Conservation (phyloP, 192 early-diverging fungal species). For the Blastocladiella britannica region DNA sequence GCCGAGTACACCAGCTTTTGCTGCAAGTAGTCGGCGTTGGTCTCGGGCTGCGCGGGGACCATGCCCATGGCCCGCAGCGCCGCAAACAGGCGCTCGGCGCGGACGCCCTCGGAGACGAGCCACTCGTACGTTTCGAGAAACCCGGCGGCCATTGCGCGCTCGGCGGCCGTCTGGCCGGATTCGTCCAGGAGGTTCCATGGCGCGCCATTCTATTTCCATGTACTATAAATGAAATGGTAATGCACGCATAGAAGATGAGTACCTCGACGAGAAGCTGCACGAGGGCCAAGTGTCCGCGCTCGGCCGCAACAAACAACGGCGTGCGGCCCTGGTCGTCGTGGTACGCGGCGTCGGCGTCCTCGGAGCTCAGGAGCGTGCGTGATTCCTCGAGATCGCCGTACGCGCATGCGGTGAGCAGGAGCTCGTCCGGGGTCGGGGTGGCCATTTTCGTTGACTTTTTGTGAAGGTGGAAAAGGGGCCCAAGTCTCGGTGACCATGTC, state of each 20-base stretch:
- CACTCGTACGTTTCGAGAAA: slow-evolving; percentile 47
- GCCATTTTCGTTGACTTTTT: no score
- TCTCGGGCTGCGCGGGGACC: slow-evolving; percentile 17
- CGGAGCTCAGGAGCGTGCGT: not conserved
- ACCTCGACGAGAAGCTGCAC: slow-evolving; percentile 22
- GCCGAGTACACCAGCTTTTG: slow-evolving; percentile 54
- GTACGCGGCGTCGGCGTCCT: slow-evolving; percentile 27
- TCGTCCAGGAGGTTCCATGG: slow-evolving; percentile 71
- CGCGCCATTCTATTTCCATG: slow-evolving; percentile 26
- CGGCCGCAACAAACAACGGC: slow-evolving; percentile 47
- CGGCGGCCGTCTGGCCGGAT: slow-evolving; percentile 54
- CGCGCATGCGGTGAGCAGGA: no score
- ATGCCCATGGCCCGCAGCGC: slow-evolving; percentile 17
- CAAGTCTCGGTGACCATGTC: no score
- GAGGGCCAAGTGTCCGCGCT: slow-evolving; percentile 37
- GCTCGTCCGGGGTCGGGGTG: no score
- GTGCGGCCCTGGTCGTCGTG: slow-evolving; percentile 32
- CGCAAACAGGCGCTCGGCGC: slow-evolving; percentile 61
- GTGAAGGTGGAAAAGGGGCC: no score
- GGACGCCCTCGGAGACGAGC: slow-evolving; percentile 64
- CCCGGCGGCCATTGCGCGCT: slow-evolving; percentile 50
- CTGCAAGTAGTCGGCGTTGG: slow-evolving; percentile 59
- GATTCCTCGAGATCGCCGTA: no score
- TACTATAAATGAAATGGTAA: slow-evolving; percentile 5
- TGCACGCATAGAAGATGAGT: slow-evolving; percentile 1